Base-by-base conservation (phyloP, 2,329 filamentous ascomycete species). In the Cladosporium sp. region DNA sequence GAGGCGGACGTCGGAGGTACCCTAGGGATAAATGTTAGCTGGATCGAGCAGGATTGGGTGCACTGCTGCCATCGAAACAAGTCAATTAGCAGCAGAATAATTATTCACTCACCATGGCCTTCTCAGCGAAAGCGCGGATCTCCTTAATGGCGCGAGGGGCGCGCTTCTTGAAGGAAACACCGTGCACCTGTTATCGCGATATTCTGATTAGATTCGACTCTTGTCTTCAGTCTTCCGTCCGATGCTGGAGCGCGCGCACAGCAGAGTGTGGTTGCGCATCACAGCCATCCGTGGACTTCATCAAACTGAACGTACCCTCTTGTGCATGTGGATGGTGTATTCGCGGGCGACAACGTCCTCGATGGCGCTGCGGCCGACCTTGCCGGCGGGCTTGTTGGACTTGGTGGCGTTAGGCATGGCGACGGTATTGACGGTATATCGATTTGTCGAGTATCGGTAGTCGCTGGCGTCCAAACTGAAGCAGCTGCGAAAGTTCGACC, bases 321-420 rank as follows among this genome's bases (percentile, higher is more conserved):
- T 98, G 92, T 99, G 95, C 78, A 99, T 86, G 89, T 99, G 94
- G 86, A 99, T 98, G 84, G 95, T 99, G 90, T 99, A 99, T 88
- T 99, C 96, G 88, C 95, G 92, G 79, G 95, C 90, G 83, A 99
- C 94, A 81, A 99, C 96, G 85, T 99, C 94, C 84, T 92, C 90
- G 84, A 99, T 97, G 86, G 96, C 96, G 84, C 92, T 97, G 81
- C 93, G 92, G 78, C 64, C 77, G 85, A 90, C 91, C 86, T 89
- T 90, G 81, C 83, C 84, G 77, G 86, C 90, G 84, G 88, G 87
- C 77, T 74, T 81, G 75, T 68, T 77, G 67, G 80, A 75, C 80
- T 82, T 82, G 61, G 65, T 66, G 66, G 60, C 60, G 30, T 63
- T 46, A 56, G 60, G 60, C 60, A 63, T 63, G 60, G 60, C 60